Evolutionary conservation across 2,329 filamentous ascomycete species (phyloP), one percentile per base, ranked within the genome.

Genomic region (Talaromyces sp.): DNA sequence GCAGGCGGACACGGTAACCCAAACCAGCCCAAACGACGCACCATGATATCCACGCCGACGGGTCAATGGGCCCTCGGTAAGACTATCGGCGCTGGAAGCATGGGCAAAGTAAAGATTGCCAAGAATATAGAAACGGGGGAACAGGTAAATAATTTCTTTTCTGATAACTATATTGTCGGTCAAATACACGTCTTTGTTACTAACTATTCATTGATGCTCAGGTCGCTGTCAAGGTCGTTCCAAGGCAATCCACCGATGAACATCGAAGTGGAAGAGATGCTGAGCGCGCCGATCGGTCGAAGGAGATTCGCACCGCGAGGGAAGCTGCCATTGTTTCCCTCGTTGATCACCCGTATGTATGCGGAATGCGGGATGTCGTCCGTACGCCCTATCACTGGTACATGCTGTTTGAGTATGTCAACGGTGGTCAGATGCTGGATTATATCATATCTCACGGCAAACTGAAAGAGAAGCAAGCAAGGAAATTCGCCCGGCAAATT

Each of bases 371-470:
- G 64, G 94, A 99, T 76, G 91, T 97, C 25, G 89, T 97, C 58
- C 88, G 92, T 59, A 97, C 94, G 53, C 93, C 94, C 69, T 94
- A 97, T 72, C 94, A 99, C 75, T 99, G 94, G 94, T 99, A 99
- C 76, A 99, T 99, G 94, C 85, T 99, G 53, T 99, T 96, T 70
- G 94, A 99, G 77, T 97, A 94, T 73, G 94, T 99, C 74, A 97
- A 99, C 70, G 94, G 94, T 50, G 94, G 94, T 17, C 94, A 99
- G 77, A 97, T 99, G 94, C 85, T 99, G 61, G 94, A 99, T 78
- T 99, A 97, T 76, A 99, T 99, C 73, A 99, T 99, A 70, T 97
- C 92, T 3, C 94, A 99, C 69, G 94, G 93, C 59, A 89, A 95
- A 69, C 80, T 99, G 63, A 97, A 97, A 80, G 94, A 99, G 78